Evolutionary conservation across 2,329 filamentous ascomycete species (phyloP).

Genomic region (Beauveria rudraprayagi): DNA sequence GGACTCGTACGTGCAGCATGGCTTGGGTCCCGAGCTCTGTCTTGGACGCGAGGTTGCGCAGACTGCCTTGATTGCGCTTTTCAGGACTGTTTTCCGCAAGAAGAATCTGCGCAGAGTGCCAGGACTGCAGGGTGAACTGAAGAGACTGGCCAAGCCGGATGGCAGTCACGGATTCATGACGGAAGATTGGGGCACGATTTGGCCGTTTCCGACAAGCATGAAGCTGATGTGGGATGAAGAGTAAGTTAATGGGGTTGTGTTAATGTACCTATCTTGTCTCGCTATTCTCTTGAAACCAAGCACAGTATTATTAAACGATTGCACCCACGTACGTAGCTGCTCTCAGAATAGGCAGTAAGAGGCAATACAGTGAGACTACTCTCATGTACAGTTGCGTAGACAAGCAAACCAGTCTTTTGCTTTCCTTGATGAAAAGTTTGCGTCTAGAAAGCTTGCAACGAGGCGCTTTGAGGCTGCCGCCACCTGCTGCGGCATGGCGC

Average conservation of each 20-base stretch:
- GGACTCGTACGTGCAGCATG: constrained; percentile 57
- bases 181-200: constrained; percentile 51
- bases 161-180: constrained; percentile 55
- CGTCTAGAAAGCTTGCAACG: no score
- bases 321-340: no score
- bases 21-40: constrained; percentile 53
- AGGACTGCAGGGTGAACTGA: constrained; percentile 58
- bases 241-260: neutral
- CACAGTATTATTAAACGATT: no score
- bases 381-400: no score
- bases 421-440: no score
- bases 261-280: neutral
- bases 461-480: no score
- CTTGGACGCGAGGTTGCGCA: constrained; percentile 54
- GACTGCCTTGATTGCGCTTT: constrained; percentile 57
- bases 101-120: constrained; percentile 52
- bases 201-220: constrained; percentile 44
- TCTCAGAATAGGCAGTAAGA: no score
- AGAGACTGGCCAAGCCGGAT: constrained; percentile 50
- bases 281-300: no score
- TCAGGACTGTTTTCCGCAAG: constrained; percentile 55
- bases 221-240: constrained; percentile 41
- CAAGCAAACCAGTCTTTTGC: no score
- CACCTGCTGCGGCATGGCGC: no score
- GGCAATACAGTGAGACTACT: no score